Conservation (phyloP, 441 rosid genomes). For the Adansonia rubrostipa region DNA sequence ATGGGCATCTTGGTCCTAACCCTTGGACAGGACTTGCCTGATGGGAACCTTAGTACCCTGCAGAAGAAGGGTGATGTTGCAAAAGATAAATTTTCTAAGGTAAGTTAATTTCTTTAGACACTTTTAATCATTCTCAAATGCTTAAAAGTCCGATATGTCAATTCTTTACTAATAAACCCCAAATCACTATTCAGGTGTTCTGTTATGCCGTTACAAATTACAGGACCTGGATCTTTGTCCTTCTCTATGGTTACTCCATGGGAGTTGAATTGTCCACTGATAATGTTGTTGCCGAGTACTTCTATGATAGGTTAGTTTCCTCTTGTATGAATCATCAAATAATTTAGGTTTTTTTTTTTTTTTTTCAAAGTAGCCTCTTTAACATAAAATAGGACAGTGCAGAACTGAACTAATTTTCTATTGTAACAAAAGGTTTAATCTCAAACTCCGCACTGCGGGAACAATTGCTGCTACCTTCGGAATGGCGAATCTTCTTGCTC, state of each 20-base stretch:
- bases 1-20: slow-evolving; percentile 72
- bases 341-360: too few relatives aligned
- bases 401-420: neutral
- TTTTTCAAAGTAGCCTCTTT: too few relatives aligned
- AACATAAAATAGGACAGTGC: neutral
- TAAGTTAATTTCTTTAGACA: neutral
- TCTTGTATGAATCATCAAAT: neutral
- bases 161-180: neutral
- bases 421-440: slow-evolving; percentile 52
- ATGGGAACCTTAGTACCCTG: slow-evolving; percentile 66
- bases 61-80: slow-evolving; percentile 73
- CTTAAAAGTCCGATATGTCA: neutral
- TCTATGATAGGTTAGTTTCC: slow-evolving; percentile 58
- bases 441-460: slow-evolving; percentile 79
- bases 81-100: slow-evolving; percentile 55
- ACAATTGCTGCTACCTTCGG: slow-evolving; percentile 77
- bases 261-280: slow-evolving; percentile 82
- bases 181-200: slow-evolving; percentile 46
- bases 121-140: neutral
- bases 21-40: slow-evolving; percentile 87
- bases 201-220: slow-evolving; percentile 86
- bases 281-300: slow-evolving; percentile 78
- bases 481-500: slow-evolving; percentile 74
- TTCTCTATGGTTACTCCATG: slow-evolving; percentile 85
- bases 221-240: slow-evolving; percentile 83